Evolutionary conservation across 2,329 filamentous ascomycete species (phyloP), one percentile per base, ranked within the genome.

Genomic region (Aspergillus fijiensis): DNA sequence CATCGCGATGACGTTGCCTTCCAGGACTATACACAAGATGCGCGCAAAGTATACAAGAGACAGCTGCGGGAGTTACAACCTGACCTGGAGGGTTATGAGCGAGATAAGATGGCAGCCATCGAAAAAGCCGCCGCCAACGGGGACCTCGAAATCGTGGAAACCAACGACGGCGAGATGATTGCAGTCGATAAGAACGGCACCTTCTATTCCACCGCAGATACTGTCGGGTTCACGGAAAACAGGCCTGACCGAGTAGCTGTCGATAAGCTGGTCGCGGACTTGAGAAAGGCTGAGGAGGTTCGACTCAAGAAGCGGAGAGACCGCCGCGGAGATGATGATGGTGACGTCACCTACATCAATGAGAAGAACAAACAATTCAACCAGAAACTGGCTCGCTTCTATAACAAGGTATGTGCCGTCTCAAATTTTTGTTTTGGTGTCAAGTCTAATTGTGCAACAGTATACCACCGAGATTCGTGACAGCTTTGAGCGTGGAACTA

Each of bases 341-440:
- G 87, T 29, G 95, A 99, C 77, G 90, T 98, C 69, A 98, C 94
- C 7, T 98, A 96, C 79, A 99, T 99, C 85, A 99, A 99, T 80
- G 92, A 97, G 80, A 97, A 99, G 89, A 99, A 99, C 84, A 98
- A 98, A 84, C 92, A 97, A 83, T 99, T 99, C 82, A 99, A 99
- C 86, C 88, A 96, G 81, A 98, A 99, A 81, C 82, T 99, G 76
- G 84, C 89, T 57, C 84, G 95, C 67, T 99, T 98, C 81, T 99
- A 99, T 79, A 95, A 99, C 80, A 96, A 96, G 79, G 82, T 84
- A 77, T 62, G 78, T 70, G 16, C 35, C 33, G 39, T n/a, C 6
- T n/a, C 6, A 19, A 7, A 33, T 52, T 7, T 45, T 14, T 39
- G 27, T n/a, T 58, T 10, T 49, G 25, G 35, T 49, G 56, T 52